These are phyloP conservation scores for Hypoxylon rubiginosum DNA, from an alignment of 2,329 filamentous ascomycete species.

Conservation along the genomic window DNA sequence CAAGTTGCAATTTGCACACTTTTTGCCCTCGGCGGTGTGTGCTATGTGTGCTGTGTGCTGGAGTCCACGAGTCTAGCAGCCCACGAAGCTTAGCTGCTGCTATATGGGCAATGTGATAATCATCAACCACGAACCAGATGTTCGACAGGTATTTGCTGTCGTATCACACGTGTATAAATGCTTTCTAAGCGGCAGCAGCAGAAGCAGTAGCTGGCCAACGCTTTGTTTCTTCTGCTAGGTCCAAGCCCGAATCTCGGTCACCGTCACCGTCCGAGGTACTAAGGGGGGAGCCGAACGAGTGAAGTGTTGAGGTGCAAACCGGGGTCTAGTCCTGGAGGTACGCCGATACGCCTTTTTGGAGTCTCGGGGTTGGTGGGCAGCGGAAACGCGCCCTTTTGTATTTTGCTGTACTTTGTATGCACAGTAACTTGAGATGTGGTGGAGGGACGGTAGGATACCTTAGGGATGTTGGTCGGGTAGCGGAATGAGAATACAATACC, in stretches of 20 bases:
- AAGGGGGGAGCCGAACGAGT: conserved; percentile 1
- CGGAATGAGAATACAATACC: background rate
- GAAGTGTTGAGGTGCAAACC: background rate
- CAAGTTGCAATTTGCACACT: conserved; percentile 32
- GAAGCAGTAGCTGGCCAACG: background rate
- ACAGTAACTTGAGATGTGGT: background rate
- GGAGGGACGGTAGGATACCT: background rate
- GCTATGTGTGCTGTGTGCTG: conserved; percentile 26
- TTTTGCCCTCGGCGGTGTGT: conserved; percentile 26
- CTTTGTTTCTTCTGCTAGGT: background rate
- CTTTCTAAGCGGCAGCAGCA: background rate
- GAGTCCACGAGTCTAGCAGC: conserved; percentile 9
- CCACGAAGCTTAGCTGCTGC: conserved; percentile 1
- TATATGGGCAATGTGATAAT: conserved; percentile 14
- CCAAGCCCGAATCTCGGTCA: conserved; percentile 7
- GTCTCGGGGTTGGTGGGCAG: background rate
- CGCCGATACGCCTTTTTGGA: background rate
- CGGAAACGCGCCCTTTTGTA: background rate
- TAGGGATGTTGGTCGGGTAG: background rate
- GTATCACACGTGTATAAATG: conserved; percentile 3
- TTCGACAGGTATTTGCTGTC: conserved; percentile 16
- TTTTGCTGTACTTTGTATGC: background rate
- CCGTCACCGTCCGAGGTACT: background rate
- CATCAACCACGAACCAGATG: conserved; percentile 19
- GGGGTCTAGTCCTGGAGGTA: background rate